phyloP scores from a whole-genome alignment of 805 yeast genomes.

The Lipomyces mesembrius region DNA sequence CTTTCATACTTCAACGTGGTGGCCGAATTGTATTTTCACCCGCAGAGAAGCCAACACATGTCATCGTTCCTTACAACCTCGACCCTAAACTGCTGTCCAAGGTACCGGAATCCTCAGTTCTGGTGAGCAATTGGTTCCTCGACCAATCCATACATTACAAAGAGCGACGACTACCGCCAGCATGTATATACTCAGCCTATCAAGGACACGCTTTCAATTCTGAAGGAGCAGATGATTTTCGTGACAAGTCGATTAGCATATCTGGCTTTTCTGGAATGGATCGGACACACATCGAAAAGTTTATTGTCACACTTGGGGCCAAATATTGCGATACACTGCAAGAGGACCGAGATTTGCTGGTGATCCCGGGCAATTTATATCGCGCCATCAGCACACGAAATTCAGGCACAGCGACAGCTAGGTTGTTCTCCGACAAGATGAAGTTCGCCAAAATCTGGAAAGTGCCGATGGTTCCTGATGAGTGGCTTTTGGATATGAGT shows the following conservation, averaged over 20 bases:
- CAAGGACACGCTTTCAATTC: constrained; percentile 54
- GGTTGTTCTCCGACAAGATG: constrained; percentile 40
- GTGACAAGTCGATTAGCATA: constrained; percentile 52
- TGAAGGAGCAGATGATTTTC: constrained; percentile 43
- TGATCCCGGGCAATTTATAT: constrained; percentile 43
- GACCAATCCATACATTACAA: constrained; percentile 72
- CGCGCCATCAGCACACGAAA: constrained; percentile 6
- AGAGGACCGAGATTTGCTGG: constrained; percentile 58
- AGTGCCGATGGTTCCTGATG: constrained; percentile 47
- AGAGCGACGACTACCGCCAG: constrained; percentile 40
- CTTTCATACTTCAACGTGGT: constrained; percentile 32
- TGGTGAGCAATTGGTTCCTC: constrained; percentile 79
- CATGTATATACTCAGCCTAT: constrained; percentile 35
- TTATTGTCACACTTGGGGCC: constrained; percentile 61
- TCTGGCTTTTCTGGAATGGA: constrained; percentile 83
- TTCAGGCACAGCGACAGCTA: constrained; percentile 11
- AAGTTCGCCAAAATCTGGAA: constrained; percentile 46
- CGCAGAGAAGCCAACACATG: constrained; percentile 27
- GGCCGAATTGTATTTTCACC: constrained; percentile 11
- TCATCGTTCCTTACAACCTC: constrained; percentile 28
- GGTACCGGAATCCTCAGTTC: constrained; percentile 37
- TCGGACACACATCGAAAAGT: constrained; percentile 67
- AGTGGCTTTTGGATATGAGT: constrained; percentile 45
- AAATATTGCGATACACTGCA: constrained; percentile 56
- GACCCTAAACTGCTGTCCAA: constrained; percentile 20